A percentile compares a stretch with the other conserved stretches of the same genome.
Evolutionary conservation across 2,329 filamentous ascomycete genomes (phyloP).

Genomic region (Colletotrichum spinosum): DNA sequence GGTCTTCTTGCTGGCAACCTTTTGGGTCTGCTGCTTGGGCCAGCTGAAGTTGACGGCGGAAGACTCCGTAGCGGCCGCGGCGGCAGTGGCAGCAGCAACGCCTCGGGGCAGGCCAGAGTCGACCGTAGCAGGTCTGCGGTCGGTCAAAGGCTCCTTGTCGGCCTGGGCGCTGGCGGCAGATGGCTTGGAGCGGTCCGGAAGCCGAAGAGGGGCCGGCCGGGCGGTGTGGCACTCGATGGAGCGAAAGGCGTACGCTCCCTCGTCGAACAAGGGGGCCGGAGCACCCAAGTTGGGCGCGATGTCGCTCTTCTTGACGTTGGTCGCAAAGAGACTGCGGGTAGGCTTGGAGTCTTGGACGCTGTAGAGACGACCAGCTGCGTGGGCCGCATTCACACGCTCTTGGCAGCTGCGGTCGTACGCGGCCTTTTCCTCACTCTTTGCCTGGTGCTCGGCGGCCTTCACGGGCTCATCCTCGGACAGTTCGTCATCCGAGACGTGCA

Average conservation of each 20-base stretch:
- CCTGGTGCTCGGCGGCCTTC: not conserved
- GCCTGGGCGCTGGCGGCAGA: not conserved
- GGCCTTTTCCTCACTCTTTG: not conserved
- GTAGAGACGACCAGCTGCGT: constrained; percentile 10
- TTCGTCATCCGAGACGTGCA: constrained; percentile 48
- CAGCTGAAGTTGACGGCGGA: constrained; percentile 30
- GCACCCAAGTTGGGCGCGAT: constrained; percentile 16
- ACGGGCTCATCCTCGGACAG: constrained; percentile 26
- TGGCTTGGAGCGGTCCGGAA: constrained; percentile 27
- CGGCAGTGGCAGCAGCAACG: not conserved
- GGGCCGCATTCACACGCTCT: constrained; percentile 27
- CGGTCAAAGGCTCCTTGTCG: too few species aligned
- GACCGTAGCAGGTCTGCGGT: too few species aligned
- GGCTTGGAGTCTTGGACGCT: constrained; percentile 21
- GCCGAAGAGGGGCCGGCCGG: constrained; percentile 35
- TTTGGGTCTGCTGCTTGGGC: not conserved
- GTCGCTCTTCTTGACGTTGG: constrained; percentile 23
- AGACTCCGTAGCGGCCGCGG: not conserved
- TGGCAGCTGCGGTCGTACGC: constrained; percentile 14
- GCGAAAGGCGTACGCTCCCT: constrained; percentile 28
- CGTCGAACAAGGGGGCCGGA: constrained; percentile 6
- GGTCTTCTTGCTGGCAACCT: not conserved
- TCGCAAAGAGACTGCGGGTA: constrained; percentile 15
- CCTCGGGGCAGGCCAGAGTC: too few species aligned
- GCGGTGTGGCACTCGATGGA: constrained; percentile 36